phyloP scores from a whole-genome alignment of 75 land plant genomes.

The Pinus taeda region DNA sequence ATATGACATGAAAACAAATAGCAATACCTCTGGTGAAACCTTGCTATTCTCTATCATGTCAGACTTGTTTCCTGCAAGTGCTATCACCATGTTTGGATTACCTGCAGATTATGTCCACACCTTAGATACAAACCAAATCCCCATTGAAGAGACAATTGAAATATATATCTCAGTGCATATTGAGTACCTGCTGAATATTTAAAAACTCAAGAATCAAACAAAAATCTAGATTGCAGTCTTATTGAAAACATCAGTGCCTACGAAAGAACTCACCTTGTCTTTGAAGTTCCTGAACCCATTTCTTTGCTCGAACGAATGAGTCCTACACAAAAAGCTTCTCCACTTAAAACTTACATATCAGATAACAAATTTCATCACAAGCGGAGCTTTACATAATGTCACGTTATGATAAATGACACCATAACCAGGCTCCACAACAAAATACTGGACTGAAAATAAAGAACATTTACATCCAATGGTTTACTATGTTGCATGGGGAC shows the following conservation, averaged over 20 bases:
- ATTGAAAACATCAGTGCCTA: not conserved
- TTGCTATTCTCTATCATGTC: conserved; percentile 40
- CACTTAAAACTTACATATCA: no score
- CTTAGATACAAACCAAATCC: not conserved
- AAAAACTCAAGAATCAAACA: not conserved
- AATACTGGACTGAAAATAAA: no score
- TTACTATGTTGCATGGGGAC: no score
- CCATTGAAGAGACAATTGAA: not conserved
- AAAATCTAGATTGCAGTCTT: not conserved
- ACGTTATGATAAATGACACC: no score
- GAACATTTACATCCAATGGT: no score
- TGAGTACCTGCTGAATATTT: not conserved
- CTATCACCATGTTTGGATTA: conserved; percentile 49
- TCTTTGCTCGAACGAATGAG: conserved; percentile 65
- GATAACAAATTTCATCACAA: no score
- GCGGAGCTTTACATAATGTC: no score
- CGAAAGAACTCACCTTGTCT: conserved; percentile 35
- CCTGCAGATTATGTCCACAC: conserved; percentile 10
- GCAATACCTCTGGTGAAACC: conserved; percentile 39
- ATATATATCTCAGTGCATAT: no score
- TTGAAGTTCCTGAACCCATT: conserved; percentile 78
- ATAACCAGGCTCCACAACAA: no score
- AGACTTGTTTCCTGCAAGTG: conserved; percentile 55
- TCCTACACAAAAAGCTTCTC: conserved; percentile 32
- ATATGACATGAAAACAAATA: no score